Evolutionary conservation across 257 asterid species (phyloP), one percentile per base, ranked within the genome.

Genomic region (Euphrasia confusa): DNA sequence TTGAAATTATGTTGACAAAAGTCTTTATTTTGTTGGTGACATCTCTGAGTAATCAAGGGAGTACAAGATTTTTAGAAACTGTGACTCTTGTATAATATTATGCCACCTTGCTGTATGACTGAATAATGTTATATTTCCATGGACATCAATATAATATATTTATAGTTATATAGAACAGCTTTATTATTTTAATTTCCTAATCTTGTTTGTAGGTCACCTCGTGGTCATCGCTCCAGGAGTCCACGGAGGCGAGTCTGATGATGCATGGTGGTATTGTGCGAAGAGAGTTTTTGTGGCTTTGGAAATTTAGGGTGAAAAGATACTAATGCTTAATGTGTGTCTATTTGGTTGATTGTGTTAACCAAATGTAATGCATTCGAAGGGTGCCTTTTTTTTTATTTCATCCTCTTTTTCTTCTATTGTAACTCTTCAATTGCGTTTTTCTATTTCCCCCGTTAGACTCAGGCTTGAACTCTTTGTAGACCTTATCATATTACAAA

Each of bases 191-290:
- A 30, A 35, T 26, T 61, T 61, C 5, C 49, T 2, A 11, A 54
- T 62, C 42, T 39, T 77, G 60, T 57, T 56, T 76, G 65, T 84
- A 87, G 97, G 72, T 90, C 96, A 14, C 97, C 97, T 24, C 97
- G 83, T 6, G 77, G 82, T 61, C 96, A 75, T 68, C 96, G 96
- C 26, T 90, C 97, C 56, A 78, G 97, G 79, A 90, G 96, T 68
- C 97, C 97, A 11, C 81, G 96, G 78, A 83, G 95, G 77, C 83
- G 97, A 69, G 83, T 71, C 74, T 90, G 76, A 76, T 73, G 50
- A 8, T 69, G 60, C 42, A 37, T 7, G n/a, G 5, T 28, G 17
- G 59, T 28, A 45, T 33, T 24, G 21, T 30, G 58, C 52, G 27
- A 37, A 37, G 42, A 45, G 15, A 7, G 63, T 21, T 56, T 54